A percentile compares a stretch with the other conserved stretches of the same genome.
phyloP scores from a whole-genome alignment of 257 asterid genomes.

The Salvia hispanica region DNA sequence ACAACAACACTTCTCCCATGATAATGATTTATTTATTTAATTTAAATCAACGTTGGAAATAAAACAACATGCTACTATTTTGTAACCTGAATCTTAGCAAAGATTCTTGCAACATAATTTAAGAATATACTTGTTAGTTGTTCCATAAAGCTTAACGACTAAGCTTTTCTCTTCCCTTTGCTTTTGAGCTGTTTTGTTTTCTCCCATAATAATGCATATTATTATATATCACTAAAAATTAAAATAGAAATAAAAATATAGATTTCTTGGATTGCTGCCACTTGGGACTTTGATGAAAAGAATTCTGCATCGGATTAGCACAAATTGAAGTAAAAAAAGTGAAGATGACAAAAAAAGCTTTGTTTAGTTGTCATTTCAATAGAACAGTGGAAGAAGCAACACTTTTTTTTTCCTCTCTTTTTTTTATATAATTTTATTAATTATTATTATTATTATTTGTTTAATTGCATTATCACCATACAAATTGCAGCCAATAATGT shows the following conservation, averaged over 20 bases:
- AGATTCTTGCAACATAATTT: slow-evolving; percentile 33
- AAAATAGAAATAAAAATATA: not conserved
- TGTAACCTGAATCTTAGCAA: slow-evolving; percentile 34
- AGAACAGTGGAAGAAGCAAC: slow-evolving; percentile 26
- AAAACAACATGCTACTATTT: not conserved
- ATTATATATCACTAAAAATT: slow-evolving; percentile 12
- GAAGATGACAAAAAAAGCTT: slow-evolving; percentile 44
- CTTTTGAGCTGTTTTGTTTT: slow-evolving; percentile 34
- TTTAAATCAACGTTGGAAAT: too few relatives aligned
- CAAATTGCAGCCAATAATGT: slow-evolving; percentile 38
- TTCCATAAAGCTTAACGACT: slow-evolving; percentile 20
- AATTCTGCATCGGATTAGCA: slow-evolving; percentile 64
- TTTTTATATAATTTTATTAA: not conserved
- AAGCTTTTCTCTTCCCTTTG: slow-evolving; percentile 8
- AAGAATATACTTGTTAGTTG: slow-evolving; percentile 24
- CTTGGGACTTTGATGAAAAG: slow-evolving; percentile 29
- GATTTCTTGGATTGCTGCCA: slow-evolving; percentile 9
- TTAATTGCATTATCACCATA: slow-evolving; percentile 45
- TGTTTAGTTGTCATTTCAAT: slow-evolving; percentile 36
- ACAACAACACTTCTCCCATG: too few relatives aligned
- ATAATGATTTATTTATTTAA: too few relatives aligned
- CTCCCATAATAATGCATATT: slow-evolving; percentile 16
- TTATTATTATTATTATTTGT: not conserved
- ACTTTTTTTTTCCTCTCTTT: slow-evolving; percentile 12
- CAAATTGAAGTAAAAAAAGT: slow-evolving; percentile 35